Conservation (phyloP, 2,329 filamentous ascomycete genomes). For the Diaporthe ampelina region DNA sequence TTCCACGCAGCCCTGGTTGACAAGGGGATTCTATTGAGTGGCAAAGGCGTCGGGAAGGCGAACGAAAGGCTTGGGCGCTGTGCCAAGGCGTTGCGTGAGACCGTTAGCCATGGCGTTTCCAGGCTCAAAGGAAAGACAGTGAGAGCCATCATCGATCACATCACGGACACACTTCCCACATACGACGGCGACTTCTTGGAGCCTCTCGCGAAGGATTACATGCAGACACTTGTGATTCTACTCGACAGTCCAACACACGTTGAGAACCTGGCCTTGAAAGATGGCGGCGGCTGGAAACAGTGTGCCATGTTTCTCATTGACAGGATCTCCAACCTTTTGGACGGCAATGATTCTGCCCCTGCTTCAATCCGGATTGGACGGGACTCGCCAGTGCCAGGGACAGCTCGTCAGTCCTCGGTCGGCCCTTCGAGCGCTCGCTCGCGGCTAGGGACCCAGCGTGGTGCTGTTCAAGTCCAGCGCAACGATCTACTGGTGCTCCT, state of each 20-base stretch:
- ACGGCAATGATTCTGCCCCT: constrained; percentile 51
- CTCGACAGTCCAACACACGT: constrained; percentile 82
- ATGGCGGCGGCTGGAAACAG: constrained; percentile 72
- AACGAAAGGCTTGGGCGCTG: constrained; percentile 75
- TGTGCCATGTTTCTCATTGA: constrained; percentile 80
- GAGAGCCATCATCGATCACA: constrained; percentile 84
- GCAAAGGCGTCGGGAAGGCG: constrained; percentile 60
- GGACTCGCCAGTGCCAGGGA: constrained; percentile 45
- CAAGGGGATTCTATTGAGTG: constrained; percentile 73
- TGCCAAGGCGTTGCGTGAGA: constrained; percentile 78
- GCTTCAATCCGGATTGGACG: constrained; percentile 31
- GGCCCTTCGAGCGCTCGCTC: constrained; percentile 38
- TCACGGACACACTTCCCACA: constrained; percentile 79
- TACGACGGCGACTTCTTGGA: constrained; percentile 74
- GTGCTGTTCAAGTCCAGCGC: constrained; percentile 48
- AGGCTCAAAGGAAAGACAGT: constrained; percentile 83
- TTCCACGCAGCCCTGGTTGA: constrained; percentile 79
- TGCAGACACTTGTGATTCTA: constrained; percentile 79
- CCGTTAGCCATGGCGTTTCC: constrained; percentile 77
- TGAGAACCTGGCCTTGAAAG: constrained; percentile 77
- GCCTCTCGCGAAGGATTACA: constrained; percentile 81
- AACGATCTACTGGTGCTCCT: constrained; percentile 68
- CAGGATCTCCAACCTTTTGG: constrained; percentile 68
- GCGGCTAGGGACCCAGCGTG: constrained; percentile 43
- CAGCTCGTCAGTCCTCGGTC: constrained; percentile 34